Evolutionary conservation across 108 stramenopile species (phyloP).

Genomic region (Conticribra guillardii): DNA sequence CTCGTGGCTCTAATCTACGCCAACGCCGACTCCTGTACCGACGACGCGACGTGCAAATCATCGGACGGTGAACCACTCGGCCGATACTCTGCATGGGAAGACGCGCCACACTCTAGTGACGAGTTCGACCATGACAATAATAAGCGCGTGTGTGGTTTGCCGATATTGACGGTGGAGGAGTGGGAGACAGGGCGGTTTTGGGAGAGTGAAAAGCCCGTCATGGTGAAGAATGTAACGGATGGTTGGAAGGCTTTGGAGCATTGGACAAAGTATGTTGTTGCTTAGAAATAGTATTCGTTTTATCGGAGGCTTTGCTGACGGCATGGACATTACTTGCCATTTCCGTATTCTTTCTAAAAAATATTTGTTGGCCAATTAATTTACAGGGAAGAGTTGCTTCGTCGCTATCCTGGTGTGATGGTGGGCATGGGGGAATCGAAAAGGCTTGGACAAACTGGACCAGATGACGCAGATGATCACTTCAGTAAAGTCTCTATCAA

Average conservation of each 20-base stretch:
- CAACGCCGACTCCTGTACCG: slow-evolving; percentile 7
- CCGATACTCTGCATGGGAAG: slow-evolving; percentile 36
- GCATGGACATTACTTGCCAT: no score
- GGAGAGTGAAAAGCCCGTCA: slow-evolving; percentile 37
- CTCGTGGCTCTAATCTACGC: not conserved
- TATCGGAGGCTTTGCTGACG: no score
- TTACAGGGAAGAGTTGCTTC: slow-evolving; percentile 36
- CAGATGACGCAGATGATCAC: slow-evolving; percentile 39
- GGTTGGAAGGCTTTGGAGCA: slow-evolving; percentile 40
- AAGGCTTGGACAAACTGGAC: slow-evolving; percentile 48
- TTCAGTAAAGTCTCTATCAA: slow-evolving; percentile 38
- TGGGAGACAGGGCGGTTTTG: slow-evolving; percentile 41
- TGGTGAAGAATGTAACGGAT: slow-evolving; percentile 44
- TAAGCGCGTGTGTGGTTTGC: slow-evolving; percentile 28
- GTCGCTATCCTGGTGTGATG: slow-evolving; percentile 37
- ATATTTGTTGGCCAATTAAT: not conserved
- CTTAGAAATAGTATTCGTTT: not conserved
- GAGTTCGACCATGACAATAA: slow-evolving; percentile 49
- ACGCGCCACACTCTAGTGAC: slow-evolving; percentile 27
- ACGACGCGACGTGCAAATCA: not conserved
- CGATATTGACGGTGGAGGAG: slow-evolving; percentile 37
- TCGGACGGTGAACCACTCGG: not conserved
- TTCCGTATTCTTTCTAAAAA: no score
- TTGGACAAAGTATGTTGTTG: slow-evolving; percentile 43
- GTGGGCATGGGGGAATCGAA: slow-evolving; percentile 44